These are phyloP conservation scores for Pleurotus ostreatus DNA, from an alignment of 768 basidiomycete species.

Conservation along the genomic window DNA sequence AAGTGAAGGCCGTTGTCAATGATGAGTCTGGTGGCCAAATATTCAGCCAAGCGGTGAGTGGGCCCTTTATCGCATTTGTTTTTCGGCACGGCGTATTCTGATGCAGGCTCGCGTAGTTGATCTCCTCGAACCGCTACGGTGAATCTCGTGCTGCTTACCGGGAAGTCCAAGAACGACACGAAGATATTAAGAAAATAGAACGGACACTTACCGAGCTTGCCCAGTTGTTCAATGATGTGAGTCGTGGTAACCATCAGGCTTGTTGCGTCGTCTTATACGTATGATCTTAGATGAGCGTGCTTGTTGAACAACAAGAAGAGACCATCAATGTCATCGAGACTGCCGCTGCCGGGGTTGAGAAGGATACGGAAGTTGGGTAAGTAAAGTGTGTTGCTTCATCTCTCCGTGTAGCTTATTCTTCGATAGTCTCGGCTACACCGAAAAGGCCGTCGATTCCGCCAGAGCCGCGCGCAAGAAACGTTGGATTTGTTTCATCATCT, in stretches of 20 bases:
- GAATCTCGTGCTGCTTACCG: slow-evolving; percentile 87
- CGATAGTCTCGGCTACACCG: slow-evolving; percentile 72
- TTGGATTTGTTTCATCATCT: slow-evolving; percentile 91
- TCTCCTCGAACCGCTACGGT: slow-evolving; percentile 89
- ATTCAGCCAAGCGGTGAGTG: slow-evolving; percentile 79
- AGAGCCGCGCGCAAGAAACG: slow-evolving; percentile 90
- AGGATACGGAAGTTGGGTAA: slow-evolving; percentile 84
- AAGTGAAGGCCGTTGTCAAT: slow-evolving; percentile 82
- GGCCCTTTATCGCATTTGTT: not conserved
- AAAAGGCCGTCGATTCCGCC: slow-evolving; percentile 84
- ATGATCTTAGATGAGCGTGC: slow-evolving; percentile 74
- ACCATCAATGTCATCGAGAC: slow-evolving; percentile 79
- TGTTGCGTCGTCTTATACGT: not conserved
- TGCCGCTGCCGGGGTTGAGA: slow-evolving; percentile 68
- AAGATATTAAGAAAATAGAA: slow-evolving; percentile 95
- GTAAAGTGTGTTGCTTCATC: slow-evolving; percentile 14
- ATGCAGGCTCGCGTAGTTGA: slow-evolving; percentile 44
- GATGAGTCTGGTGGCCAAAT: slow-evolving; percentile 81
- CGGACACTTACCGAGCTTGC: slow-evolving; percentile 89
- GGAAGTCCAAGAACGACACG: slow-evolving; percentile 96
- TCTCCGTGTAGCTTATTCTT: slow-evolving; percentile 5
- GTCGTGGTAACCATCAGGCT: slow-evolving; percentile 18
- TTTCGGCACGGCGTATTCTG: not conserved
- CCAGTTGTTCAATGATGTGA: slow-evolving; percentile 91
- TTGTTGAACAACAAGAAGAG: slow-evolving; percentile 94